A percentile compares a stretch with the other conserved stretches of the same genome.
Conservation (phyloP, 352 stramenopile species). For the Phytophthora citricola region DNA sequence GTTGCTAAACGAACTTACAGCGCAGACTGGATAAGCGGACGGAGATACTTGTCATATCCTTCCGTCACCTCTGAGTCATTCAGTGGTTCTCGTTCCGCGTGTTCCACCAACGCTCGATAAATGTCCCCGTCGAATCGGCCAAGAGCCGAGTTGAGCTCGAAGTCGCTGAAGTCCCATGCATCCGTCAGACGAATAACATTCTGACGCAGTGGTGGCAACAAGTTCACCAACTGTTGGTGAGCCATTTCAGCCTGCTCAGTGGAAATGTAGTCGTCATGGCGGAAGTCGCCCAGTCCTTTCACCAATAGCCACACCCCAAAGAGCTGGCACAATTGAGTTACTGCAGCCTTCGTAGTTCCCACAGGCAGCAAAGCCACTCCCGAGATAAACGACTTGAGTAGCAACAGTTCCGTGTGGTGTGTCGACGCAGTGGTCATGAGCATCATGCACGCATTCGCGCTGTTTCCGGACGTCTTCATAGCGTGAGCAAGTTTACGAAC, state of each 20-base stretch:
- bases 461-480: conserved; percentile 42
- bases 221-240: conserved; percentile 32
- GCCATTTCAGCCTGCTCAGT: conserved; percentile 40
- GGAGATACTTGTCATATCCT: conserved; percentile 48
- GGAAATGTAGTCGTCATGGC: conserved; percentile 54
- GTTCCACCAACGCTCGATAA: conserved; percentile 49
- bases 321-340: conserved; percentile 43
- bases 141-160: conserved; percentile 63
- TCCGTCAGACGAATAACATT: conserved; percentile 54
- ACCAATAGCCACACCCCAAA: conserved; percentile 49
- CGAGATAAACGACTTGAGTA: conserved; percentile 44
- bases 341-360: conserved; percentile 32
- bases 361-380: conserved; percentile 32
- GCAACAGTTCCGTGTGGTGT: conserved; percentile 49
- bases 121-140: conserved; percentile 60
- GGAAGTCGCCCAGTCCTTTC: conserved; percentile 54
- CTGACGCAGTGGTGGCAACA: conserved; percentile 45
- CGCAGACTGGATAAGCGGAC: conserved; percentile 30
- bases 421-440: conserved; percentile 52
- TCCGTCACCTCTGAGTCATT: conserved; percentile 52
- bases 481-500: conserved; percentile 44
- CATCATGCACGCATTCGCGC: conserved; percentile 52
- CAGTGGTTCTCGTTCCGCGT: conserved; percentile 45
- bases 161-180: conserved; percentile 54
- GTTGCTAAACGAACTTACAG: conserved; percentile 8